Evolutionary conservation across 768 basidiomycete species (phyloP).

Genomic region (Mycena sanguinolenta): DNA sequence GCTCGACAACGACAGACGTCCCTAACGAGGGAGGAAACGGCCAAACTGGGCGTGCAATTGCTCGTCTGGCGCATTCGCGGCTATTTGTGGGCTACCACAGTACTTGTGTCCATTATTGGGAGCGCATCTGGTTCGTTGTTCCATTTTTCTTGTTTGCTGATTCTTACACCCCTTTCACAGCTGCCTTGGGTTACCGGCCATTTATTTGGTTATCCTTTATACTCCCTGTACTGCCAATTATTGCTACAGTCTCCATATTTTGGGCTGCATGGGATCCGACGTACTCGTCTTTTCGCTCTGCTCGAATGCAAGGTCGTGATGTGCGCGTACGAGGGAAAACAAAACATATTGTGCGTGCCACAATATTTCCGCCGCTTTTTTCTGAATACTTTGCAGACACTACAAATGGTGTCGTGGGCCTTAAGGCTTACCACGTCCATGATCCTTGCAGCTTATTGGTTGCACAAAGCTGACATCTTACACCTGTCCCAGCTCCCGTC

Average conservation of each 20-base stretch:
- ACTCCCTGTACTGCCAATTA: constrained; percentile 60
- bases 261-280: constrained; percentile 94
- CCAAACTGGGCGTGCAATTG: constrained; percentile 63
- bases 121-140: constrained; percentile 62
- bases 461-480: constrained; percentile 55
- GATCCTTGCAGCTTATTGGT: constrained; percentile 58
- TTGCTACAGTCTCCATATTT: constrained; percentile 71
- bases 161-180: constrained; percentile 40
- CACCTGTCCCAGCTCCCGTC: constrained; percentile 53
- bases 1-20: constrained; percentile 66
- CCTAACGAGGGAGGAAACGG: constrained; percentile 54
- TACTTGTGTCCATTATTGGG: constrained; percentile 56
- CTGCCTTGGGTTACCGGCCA: constrained; percentile 48
- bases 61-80: constrained; percentile 80
- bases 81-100: constrained; percentile 69
- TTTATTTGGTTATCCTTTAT: constrained; percentile 44
- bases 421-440: constrained; percentile 65
- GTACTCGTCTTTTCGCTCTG: constrained; percentile 70
- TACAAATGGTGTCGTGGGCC: constrained; percentile 74
- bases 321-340: constrained; percentile 76
- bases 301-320: constrained; percentile 78
- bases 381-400: constrained; percentile 52
- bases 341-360: constrained; percentile 69
- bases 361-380: not conserved
- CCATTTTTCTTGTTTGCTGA: not conserved